A percentile compares a stretch with the other conserved stretches of the same genome.
phyloP scores from a whole-genome alignment of 306 rosid genomes.

The Crataegus laevigata region DNA sequence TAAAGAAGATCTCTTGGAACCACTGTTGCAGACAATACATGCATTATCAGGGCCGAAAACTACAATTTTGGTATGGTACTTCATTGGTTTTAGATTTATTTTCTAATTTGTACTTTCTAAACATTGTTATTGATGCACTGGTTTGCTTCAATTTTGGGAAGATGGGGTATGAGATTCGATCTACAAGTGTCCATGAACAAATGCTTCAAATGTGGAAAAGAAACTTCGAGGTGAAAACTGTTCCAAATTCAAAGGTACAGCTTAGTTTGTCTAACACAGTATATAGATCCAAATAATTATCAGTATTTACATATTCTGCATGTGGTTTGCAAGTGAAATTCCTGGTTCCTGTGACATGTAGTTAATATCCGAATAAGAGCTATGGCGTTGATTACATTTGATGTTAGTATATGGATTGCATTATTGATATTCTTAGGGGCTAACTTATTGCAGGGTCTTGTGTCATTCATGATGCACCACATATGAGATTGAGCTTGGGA shows the following conservation, averaged over 20 bases:
- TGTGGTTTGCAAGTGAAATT: not conserved
- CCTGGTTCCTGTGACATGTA: not conserved
- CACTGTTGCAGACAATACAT: conserved; percentile 64
- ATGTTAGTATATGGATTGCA: not conserved
- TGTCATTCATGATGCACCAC: not conserved
- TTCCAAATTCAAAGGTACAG: conserved; percentile 75
- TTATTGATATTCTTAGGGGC: not conserved
- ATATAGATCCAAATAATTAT: not conserved
- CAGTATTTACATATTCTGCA: not conserved
- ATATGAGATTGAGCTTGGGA: not conserved
- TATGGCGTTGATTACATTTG: not conserved
- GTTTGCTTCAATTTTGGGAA: conserved; percentile 26
- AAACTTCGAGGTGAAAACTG: conserved; percentile 62
- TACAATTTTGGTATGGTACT: conserved; percentile 49
- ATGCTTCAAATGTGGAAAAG: conserved; percentile 87
- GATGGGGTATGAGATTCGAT: conserved; percentile 92
- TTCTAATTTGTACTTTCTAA: not conserved
- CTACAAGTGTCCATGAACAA: conserved; percentile 76
- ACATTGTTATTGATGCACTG: not conserved
- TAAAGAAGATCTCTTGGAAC: conserved; percentile 82
- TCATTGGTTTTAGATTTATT: not conserved
- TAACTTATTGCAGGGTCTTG: not conserved
- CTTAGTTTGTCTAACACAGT: not conserved
- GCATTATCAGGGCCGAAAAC: conserved; percentile 90
- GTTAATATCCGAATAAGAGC: not conserved